A percentile compares a stretch with the other conserved stretches of the same genome.
phyloP scores from a whole-genome alignment of 1,139 yeast species.

The Maudiozyma humilis region DNA sequence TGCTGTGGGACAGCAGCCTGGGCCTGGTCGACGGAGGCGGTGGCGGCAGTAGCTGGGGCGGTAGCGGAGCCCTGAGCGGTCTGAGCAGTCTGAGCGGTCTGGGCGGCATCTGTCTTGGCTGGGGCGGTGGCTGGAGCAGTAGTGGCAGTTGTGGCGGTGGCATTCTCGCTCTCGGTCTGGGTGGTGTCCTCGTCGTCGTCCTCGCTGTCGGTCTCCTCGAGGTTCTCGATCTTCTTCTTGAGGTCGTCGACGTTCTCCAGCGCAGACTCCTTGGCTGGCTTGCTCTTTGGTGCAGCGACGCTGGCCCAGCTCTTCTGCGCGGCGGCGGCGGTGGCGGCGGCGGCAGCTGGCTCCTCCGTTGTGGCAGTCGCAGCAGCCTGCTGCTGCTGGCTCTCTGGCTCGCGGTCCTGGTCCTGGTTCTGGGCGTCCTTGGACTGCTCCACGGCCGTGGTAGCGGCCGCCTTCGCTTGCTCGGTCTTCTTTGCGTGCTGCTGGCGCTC shows the following conservation, averaged over 20 bases:
- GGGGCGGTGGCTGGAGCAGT: conserved; percentile 4
- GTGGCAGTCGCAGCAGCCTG: neutral
- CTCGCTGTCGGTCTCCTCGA: neutral
- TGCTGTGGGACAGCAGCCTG: neutral
- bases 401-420: conserved; percentile 11
- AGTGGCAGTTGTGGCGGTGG: conserved; percentile 5
- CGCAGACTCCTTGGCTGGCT: conserved; percentile 12
- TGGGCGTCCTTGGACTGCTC: neutral
- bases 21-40: neutral
- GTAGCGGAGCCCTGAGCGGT: conserved; percentile 1
- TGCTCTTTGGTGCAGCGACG: conserved; percentile 30
- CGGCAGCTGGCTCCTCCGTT: conserved; percentile 3
- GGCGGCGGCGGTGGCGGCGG: conserved; percentile 7
- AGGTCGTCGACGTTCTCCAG: conserved; percentile 15
- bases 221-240: conserved; percentile 19
- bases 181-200: neutral
- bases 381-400: conserved; percentile 5
- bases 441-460: neutral
- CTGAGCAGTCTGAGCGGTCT: neutral
- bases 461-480: neutral
- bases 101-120: neutral
- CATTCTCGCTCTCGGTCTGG: conserved; percentile 4
- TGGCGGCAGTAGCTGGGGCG: neutral
- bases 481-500: conserved; percentile 1
- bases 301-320: conserved; percentile 37